Conservation (phyloP, 768 basidiomycete species). For the Collybia mongolica region DNA sequence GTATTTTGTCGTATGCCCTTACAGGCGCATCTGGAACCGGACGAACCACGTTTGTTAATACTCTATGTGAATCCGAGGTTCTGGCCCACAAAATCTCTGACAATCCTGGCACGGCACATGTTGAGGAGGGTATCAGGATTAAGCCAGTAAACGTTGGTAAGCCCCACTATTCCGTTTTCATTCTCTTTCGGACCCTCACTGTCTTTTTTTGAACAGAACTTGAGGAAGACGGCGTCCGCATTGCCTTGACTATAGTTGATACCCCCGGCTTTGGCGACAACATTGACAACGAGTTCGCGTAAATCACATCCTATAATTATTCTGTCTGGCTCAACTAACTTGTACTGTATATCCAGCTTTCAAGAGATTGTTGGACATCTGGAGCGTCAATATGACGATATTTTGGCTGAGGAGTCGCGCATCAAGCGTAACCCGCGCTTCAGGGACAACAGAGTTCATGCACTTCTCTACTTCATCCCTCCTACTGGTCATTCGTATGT, state of each 20-base stretch:
- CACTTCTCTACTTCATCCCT: slow-evolving; percentile 96
- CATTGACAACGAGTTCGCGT: slow-evolving; percentile 99
- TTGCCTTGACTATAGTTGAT: slow-evolving; percentile 96
- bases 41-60: slow-evolving; percentile 98
- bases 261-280: slow-evolving; percentile 99
- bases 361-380: slow-evolving; percentile 96
- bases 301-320: slow-evolving; percentile 30
- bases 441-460: slow-evolving; percentile 97
- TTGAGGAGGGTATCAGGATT: slow-evolving; percentile 92
- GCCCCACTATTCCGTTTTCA: slow-evolving; percentile 23
- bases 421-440: slow-evolving; percentile 99
- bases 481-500: slow-evolving; percentile 97
- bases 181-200: slow-evolving; percentile 4
- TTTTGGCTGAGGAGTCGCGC: slow-evolving; percentile 95
- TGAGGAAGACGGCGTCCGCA: slow-evolving; percentile 97
- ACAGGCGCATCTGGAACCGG: slow-evolving; percentile 96
- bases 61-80: slow-evolving; percentile 95
- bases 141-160: slow-evolving; percentile 92
- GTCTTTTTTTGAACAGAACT: slow-evolving; percentile 58
- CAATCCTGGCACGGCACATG: slow-evolving; percentile 84
- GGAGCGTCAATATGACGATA: slow-evolving; percentile 98
- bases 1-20: slow-evolving; percentile 19
- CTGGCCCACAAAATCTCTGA: slow-evolving; percentile 85
- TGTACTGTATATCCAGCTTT: slow-evolving; percentile 56
- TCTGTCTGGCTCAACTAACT: slow-evolving; percentile 3